These are phyloP conservation scores for Phytophthora brassicae DNA, from an alignment of 352 stramenopile genomes.

Conservation along the genomic window DNA sequence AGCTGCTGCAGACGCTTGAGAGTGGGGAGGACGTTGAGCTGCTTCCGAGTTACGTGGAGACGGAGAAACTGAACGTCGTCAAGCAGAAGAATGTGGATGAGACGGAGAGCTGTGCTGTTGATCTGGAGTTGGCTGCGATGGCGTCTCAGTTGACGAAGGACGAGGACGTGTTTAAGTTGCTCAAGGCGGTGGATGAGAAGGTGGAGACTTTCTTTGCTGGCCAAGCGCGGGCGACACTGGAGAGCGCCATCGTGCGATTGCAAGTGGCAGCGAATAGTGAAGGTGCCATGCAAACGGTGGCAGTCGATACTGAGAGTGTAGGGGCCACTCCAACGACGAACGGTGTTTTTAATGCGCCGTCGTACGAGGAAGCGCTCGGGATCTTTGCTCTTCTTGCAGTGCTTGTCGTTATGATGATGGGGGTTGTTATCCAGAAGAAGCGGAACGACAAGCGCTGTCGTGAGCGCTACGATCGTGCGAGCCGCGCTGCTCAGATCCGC, in stretches of 20 bases:
- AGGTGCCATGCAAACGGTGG: constrained; percentile 4
- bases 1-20: constrained; percentile 27
- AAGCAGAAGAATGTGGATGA: constrained; percentile 19
- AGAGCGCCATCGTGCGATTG: constrained; percentile 36
- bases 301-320: constrained; percentile 11
- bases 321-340: not conserved
- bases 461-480: constrained; percentile 58
- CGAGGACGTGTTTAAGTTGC: constrained; percentile 34
- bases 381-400: constrained; percentile 58
- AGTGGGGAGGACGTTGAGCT: constrained; percentile 10
- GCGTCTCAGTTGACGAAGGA: constrained; percentile 2
- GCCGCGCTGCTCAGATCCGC: constrained; percentile 64
- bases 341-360: constrained; percentile 48
- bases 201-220: constrained; percentile 40
- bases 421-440: constrained; percentile 57
- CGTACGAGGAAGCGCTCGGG: constrained; percentile 57
- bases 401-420: constrained; percentile 66
- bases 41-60: constrained; percentile 32
- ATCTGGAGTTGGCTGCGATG: constrained; percentile 27
- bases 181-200: constrained; percentile 47
- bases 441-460: constrained; percentile 58
- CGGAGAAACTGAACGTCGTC: constrained; percentile 23
- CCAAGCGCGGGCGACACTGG: constrained; percentile 27
- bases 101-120: constrained; percentile 22
- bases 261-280: constrained; percentile 16